phyloP scores from a whole-genome alignment of 345 rosid genomes.

The Reutealis trisperma region DNA sequence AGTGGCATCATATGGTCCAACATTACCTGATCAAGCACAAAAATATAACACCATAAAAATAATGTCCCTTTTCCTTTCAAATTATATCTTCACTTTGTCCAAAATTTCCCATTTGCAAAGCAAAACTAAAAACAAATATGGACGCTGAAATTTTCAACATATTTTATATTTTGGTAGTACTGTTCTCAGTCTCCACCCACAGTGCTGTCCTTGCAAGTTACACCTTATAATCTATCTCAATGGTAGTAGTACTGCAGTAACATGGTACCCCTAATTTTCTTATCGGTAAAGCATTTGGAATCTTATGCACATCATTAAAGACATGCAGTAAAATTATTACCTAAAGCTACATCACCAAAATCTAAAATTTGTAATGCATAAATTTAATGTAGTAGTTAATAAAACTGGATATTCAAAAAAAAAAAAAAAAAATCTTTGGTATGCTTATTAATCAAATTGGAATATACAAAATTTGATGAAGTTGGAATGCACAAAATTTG shows the following conservation, averaged over 20 bases:
- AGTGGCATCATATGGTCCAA: constrained; percentile 97
- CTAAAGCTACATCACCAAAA: neutral
- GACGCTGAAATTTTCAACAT: neutral
- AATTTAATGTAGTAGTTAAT: too few species aligned
- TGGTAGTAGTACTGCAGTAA: neutral
- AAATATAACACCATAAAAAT: neutral
- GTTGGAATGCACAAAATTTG: neutral
- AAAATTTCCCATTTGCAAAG: neutral
- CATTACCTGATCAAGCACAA: constrained; percentile 65
- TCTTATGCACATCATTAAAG: neutral
- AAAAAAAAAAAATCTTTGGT: neutral
- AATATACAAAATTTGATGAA: neutral
- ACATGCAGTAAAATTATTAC: too few species aligned
- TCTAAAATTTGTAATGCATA: neutral
- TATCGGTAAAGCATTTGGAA: too few species aligned
- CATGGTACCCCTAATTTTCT: neutral
- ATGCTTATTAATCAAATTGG: neutral
- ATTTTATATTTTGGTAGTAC: neutral
- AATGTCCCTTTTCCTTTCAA: neutral
- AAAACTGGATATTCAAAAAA: too few species aligned
- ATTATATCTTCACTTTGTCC: neutral
- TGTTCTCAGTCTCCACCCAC: neutral
- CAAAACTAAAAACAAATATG: neutral
- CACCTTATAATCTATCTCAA: neutral
- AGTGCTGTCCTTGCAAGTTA: neutral